These are phyloP conservation scores for Mortierella polycephala DNA, from an alignment of 371 early-diverging fungal genomes.

Conservation along the genomic window DNA sequence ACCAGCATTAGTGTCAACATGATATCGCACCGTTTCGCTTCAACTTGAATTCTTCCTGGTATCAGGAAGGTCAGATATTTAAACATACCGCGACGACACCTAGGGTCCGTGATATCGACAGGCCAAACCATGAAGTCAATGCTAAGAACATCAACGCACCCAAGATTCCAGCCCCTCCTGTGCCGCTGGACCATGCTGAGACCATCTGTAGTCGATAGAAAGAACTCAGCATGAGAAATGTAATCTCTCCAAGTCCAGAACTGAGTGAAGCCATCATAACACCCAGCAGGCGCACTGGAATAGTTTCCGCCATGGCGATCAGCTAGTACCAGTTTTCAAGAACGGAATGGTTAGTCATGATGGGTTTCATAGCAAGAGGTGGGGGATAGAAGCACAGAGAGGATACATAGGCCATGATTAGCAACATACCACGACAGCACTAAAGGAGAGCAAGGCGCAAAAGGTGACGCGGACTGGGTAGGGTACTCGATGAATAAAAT, in stretches of 20 bases:
- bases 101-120: slow-evolving; percentile 43
- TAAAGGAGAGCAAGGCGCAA: slow-evolving; percentile 42
- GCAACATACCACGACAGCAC: slow-evolving; percentile 42
- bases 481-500: slow-evolving; percentile 54
- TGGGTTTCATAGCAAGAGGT: neutral
- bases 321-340: slow-evolving; percentile 9
- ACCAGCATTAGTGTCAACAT: too few species aligned
- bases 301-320: slow-evolving; percentile 40
- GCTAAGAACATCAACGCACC: slow-evolving; percentile 57
- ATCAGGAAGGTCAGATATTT: neutral
- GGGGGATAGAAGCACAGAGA: neutral
- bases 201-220: slow-evolving; percentile 55
- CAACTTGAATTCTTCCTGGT: neutral
- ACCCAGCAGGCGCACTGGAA: slow-evolving; percentile 48
- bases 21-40: too few species aligned
- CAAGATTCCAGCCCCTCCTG: slow-evolving; percentile 61
- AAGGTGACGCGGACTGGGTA: slow-evolving; percentile 46
- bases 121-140: slow-evolving; percentile 57
- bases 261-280: slow-evolving; percentile 60
- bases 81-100: slow-evolving; percentile 40
- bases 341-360: neutral
- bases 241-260: slow-evolving; percentile 60
- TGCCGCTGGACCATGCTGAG: slow-evolving; percentile 59
- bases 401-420: neutral
- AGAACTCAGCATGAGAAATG: slow-evolving; percentile 59